phyloP scores from a whole-genome alignment of 768 basidiomycete genomes.

The Mycena amicta region DNA sequence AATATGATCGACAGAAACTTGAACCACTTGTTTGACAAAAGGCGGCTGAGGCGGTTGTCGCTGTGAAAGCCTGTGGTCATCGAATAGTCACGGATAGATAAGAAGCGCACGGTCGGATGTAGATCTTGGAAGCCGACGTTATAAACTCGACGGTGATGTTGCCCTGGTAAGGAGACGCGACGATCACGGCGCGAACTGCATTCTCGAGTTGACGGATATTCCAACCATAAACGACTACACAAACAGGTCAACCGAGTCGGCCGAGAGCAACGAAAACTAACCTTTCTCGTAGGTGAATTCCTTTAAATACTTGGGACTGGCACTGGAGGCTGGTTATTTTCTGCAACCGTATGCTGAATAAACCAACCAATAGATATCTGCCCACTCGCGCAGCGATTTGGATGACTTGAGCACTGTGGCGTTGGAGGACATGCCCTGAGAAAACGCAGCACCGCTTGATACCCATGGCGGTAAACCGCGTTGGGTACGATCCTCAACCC shows the following conservation, averaged over 20 bases:
- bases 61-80: background rate
- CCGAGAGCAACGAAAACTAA: constrained; percentile 8
- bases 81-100: background rate
- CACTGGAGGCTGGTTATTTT: too few species aligned
- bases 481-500: constrained; percentile 45
- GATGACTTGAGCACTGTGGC: constrained; percentile 49
- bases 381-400: constrained; percentile 74
- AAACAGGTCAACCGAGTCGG: constrained; percentile 1
- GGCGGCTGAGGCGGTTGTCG: constrained; percentile 63
- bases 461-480: constrained; percentile 56
- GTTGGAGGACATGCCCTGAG: constrained; percentile 23
- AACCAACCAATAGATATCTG: constrained; percentile 85
- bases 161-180: constrained; percentile 47
- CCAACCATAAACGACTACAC: constrained; percentile 47
- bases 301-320: constrained; percentile 68
- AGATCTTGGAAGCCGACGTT: constrained; percentile 49
- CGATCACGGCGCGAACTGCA: constrained; percentile 45
- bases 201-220: constrained; percentile 43
- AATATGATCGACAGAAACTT: constrained; percentile 68
- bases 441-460: constrained; percentile 20
- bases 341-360: too few species aligned
- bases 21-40: constrained; percentile 72
- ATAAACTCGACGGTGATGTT: constrained; percentile 53
- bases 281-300: constrained; percentile 77
- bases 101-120: constrained; percentile 53